A percentile compares a stretch with the other conserved stretches of the same genome.
Conservation (phyloP, 2,329 filamentous ascomycete genomes). For the Trichoderma koningii region DNA sequence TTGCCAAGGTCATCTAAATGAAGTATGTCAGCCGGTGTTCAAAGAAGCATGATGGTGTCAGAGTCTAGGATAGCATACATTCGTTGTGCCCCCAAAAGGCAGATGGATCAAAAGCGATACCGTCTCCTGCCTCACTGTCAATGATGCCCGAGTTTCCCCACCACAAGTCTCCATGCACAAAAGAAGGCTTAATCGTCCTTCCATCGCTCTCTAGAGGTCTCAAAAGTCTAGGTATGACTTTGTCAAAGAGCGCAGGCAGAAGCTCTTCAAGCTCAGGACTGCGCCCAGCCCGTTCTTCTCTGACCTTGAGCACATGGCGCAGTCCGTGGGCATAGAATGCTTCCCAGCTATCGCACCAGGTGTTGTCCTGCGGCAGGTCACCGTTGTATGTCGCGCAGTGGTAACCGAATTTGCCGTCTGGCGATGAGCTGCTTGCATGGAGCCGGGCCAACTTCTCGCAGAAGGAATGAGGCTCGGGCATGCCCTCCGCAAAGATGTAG, state of each 20-base stretch:
- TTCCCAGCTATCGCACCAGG: conserved; percentile 45
- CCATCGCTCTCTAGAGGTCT: conserved; percentile 46
- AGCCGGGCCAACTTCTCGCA: conserved; percentile 2
- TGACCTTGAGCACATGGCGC: conserved; percentile 35
- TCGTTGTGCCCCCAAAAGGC: conserved; percentile 49
- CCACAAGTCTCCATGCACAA: conserved; percentile 52
- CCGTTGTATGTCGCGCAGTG: conserved; percentile 40
- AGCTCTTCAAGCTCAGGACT: conserved; percentile 38
- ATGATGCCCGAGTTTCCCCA: conserved; percentile 41
- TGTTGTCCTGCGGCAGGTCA: conserved; percentile 36
- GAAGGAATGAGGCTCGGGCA: conserved; percentile 13
- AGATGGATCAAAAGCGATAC: conserved; percentile 46
- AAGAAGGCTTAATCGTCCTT: conserved; percentile 44
- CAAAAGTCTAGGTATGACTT: conserved; percentile 50
- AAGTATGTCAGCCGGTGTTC: too few species aligned
- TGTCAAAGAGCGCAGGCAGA: conserved; percentile 39
- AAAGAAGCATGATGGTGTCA: too few species aligned
- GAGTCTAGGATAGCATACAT: too few species aligned
- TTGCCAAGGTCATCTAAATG: conserved; percentile 16
- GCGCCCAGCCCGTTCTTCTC: conserved; percentile 35
- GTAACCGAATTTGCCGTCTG: conserved; percentile 44
- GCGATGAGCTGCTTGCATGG: conserved; percentile 31
- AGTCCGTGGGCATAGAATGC: conserved; percentile 41
- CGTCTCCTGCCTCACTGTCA: conserved; percentile 35
- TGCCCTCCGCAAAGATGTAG: conserved; percentile 5